Conservation (phyloP, 2,329 filamentous ascomycete genomes). For the Paraphoma chrysanthemicola region DNA sequence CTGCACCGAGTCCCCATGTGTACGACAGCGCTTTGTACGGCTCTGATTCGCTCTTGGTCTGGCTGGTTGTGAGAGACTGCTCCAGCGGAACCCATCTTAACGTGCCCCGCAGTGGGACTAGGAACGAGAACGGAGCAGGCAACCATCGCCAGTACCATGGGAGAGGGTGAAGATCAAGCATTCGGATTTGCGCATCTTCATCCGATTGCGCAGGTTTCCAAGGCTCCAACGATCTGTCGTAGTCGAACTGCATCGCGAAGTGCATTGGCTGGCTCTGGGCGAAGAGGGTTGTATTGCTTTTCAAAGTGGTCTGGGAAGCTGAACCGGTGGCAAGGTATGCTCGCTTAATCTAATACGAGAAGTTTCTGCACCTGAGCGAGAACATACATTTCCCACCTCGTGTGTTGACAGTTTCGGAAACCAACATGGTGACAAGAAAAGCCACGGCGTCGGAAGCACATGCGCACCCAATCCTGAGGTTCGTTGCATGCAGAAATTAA, state of each 20-base stretch:
- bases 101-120: not conserved
- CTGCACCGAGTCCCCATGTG: not conserved
- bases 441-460: too few relatives aligned
- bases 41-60: not conserved
- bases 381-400: too few relatives aligned
- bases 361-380: too few relatives aligned
- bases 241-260: not conserved
- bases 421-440: too few relatives aligned
- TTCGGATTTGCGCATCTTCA: not conserved
- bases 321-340: too few relatives aligned
- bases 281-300: too few relatives aligned
- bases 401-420: too few relatives aligned
- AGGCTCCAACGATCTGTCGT: not conserved
- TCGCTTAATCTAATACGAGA: too few relatives aligned
- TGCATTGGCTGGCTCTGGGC: not conserved
- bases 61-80: not conserved
- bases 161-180: conserved; percentile 1
- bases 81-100: not conserved
- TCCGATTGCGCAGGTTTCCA: not conserved
- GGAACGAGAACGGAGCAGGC: not conserved
- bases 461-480: too few relatives aligned
- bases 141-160: conserved; percentile 1
- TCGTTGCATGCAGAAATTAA: too few relatives aligned
- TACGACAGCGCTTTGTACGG: conserved; percentile 1
- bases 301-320: too few relatives aligned